Evolutionary conservation across 305 asterid species (phyloP).

Genomic region (Ajuga reptans): DNA sequence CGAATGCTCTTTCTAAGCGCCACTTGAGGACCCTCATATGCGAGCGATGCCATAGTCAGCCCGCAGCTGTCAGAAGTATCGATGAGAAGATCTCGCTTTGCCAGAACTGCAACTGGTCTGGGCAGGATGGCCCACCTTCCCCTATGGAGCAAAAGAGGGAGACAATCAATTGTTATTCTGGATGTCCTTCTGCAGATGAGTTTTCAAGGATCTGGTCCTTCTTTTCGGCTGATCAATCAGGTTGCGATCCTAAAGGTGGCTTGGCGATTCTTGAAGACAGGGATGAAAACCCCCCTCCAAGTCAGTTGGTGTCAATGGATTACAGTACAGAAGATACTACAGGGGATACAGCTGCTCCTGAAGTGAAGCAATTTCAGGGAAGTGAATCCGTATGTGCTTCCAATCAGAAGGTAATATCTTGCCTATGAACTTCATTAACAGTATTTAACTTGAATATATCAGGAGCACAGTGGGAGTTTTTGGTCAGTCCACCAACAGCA

Average conservation of each 20-base stretch:
- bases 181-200: constrained; percentile 79
- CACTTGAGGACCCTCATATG: constrained; percentile 78
- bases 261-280: constrained; percentile 32
- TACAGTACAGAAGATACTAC: constrained; percentile 21
- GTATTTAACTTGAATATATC: constrained; percentile 19
- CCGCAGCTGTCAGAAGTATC: constrained; percentile 61
- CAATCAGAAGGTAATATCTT: constrained; percentile 33
- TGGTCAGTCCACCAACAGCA: constrained; percentile 43
- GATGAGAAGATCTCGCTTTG: constrained; percentile 81
- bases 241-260: constrained; percentile 32
- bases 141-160: constrained; percentile 46
- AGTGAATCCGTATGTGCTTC: constrained; percentile 20
- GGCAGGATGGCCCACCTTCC: constrained; percentile 34
- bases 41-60: constrained; percentile 62
- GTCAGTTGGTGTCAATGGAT: constrained; percentile 21
- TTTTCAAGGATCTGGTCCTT: constrained; percentile 74
- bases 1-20: constrained; percentile 78
- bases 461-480: constrained; percentile 29
- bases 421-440: constrained; percentile 5
- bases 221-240: constrained; percentile 38
- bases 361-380: constrained; percentile 23
- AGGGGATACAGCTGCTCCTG: constrained; percentile 29
- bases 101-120: constrained; percentile 63
- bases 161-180: constrained; percentile 64
- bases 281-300: constrained; percentile 14